Conservation (phyloP, 2,329 filamentous ascomycete genomes). For the Coniochaeta ligniaria region DNA sequence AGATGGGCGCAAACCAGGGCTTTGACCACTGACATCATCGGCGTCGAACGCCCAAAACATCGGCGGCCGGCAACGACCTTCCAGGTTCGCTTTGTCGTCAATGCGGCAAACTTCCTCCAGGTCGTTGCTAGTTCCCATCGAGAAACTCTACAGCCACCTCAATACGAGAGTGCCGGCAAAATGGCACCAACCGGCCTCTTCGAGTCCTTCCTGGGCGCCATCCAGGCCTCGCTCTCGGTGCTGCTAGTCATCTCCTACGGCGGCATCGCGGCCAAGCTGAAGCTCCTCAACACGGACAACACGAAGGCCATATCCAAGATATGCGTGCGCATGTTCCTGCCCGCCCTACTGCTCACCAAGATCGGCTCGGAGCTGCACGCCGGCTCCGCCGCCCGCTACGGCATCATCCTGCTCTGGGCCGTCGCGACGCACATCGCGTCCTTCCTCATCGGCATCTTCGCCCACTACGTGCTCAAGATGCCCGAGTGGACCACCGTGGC, state of each 20-base stretch:
- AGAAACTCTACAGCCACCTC: no score
- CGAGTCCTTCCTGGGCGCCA: conserved; percentile 33
- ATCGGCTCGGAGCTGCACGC: conserved; percentile 33
- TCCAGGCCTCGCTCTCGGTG: conserved; percentile 39
- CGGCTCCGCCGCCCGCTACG: conserved; percentile 26
- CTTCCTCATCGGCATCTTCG: conserved; percentile 30
- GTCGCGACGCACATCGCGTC: conserved; percentile 29
- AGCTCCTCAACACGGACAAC: conserved; percentile 25
- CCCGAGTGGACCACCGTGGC: conserved; percentile 37
- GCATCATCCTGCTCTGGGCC: conserved; percentile 33
- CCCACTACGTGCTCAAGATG: conserved; percentile 28
- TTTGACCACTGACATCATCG: not conserved
- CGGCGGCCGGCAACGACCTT: not conserved
- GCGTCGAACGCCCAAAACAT: not conserved
- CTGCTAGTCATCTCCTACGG: conserved; percentile 39
- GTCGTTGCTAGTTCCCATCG: no score
- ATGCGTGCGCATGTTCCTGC: conserved; percentile 39
- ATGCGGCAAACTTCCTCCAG: no score
- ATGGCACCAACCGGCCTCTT: conserved; percentile 5
- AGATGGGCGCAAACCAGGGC: not conserved
- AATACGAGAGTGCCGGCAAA: not conserved
- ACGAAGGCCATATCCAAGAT: conserved; percentile 36
- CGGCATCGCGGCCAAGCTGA: conserved; percentile 28
- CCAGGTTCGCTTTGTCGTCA: no score
- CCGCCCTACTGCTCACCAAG: conserved; percentile 36